Evolutionary conservation across 2,329 filamentous ascomycete genomes (phyloP).

Genomic region (Ophiosphaerella herpotricha): DNA sequence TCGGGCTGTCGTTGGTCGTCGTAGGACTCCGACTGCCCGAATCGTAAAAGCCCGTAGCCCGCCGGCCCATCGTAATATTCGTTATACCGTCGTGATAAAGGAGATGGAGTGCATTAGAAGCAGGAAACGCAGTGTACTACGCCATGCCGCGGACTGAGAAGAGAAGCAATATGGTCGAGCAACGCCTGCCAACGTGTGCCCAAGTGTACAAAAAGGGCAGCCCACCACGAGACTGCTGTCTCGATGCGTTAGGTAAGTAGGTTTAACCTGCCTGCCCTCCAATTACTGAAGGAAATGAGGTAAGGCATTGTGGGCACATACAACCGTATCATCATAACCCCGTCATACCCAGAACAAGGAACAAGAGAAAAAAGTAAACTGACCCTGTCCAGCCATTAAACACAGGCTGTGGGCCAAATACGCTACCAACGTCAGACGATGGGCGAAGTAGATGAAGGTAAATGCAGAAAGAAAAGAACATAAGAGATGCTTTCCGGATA

Average conservation of each 20-base stretch:
- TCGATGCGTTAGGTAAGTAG: not conserved
- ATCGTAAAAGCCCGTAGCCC: constrained; percentile 8
- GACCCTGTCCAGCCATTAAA: constrained; percentile 14
- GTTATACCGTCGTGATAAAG: constrained; percentile 34
- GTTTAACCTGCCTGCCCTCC: constrained; percentile 3
- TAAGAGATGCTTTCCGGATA: constrained; percentile 39
- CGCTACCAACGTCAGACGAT: constrained; percentile 15
- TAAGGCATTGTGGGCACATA: constrained; percentile 20
- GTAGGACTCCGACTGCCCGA: constrained; percentile 17
- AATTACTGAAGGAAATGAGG: constrained; percentile 34
- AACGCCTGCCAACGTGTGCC: constrained; percentile 23
- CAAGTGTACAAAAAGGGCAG: constrained; percentile 32
- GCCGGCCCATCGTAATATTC: constrained; percentile 24
- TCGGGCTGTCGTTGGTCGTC: constrained; percentile 25
- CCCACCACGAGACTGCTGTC: constrained; percentile 9
- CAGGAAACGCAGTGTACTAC: constrained; percentile 23
- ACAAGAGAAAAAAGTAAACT: constrained; percentile 15
- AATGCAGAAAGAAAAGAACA: constrained; percentile 33
- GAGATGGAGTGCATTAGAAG: constrained; percentile 14
- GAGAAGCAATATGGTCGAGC: constrained; percentile 24
- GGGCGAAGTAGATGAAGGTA: constrained; percentile 17
- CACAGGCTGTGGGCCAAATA: constrained; percentile 20
- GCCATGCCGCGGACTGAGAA: constrained; percentile 16
- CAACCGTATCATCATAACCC: constrained; percentile 33
- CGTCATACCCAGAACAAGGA: constrained; percentile 23